Evolutionary conservation across 192 early-diverging fungal genomes (phyloP).

Genomic region (Dissophora globulifera): DNA sequence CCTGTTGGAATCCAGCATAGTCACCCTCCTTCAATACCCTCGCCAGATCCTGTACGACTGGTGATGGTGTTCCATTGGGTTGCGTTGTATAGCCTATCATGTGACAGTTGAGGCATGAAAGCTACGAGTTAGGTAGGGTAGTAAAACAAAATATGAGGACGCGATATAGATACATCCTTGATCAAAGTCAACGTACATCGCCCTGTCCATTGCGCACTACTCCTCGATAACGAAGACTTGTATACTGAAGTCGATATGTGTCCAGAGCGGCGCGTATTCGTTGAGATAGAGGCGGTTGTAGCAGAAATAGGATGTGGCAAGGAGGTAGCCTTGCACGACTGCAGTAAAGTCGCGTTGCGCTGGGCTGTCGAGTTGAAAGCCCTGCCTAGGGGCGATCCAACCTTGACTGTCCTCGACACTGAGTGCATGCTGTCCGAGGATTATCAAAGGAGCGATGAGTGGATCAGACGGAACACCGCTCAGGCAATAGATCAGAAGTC

Average conservation of each 20-base stretch:
- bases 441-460: too few relatives aligned
- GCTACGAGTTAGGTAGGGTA: neutral
- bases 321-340: constrained; percentile 14
- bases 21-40: constrained; percentile 22
- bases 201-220: neutral
- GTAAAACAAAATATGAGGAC: neutral
- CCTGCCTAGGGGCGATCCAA: constrained; percentile 15
- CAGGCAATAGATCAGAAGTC: too few relatives aligned
- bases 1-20: constrained; percentile 30
- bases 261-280: neutral
- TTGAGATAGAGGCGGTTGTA: neutral
- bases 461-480: too few relatives aligned
- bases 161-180: neutral
- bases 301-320: neutral
- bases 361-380: neutral
- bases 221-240: neutral
- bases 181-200: constrained; percentile 3
- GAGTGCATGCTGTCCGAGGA: too few relatives aligned
- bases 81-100: neutral
- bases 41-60: constrained; percentile 28
- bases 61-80: constrained; percentile 2
- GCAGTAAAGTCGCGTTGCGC: constrained; percentile 3
- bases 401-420: constrained; percentile 17
- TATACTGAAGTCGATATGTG: neutral
- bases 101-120: too few relatives aligned